A percentile compares a stretch with the other conserved stretches of the same genome.
phyloP scores from a whole-genome alignment of 2,329 filamentous ascomycete species.

The Pseudogymnoascus sp. region DNA sequence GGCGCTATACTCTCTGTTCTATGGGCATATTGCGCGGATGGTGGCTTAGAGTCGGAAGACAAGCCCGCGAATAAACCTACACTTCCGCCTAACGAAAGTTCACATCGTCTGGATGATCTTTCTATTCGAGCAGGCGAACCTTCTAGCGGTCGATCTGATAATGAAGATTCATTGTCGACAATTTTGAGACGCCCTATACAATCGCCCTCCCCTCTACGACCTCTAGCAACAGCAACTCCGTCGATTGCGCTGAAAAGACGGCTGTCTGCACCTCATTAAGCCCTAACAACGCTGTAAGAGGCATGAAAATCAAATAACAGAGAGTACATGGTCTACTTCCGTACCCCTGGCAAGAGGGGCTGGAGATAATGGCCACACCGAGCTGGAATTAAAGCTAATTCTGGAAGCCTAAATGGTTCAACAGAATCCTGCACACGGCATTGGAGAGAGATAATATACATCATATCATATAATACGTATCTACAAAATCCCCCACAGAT shows the following conservation, averaged over 20 bases:
- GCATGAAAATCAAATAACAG: background rate
- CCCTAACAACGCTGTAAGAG: too few relatives aligned
- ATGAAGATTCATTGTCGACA: background rate
- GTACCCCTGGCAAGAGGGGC: background rate
- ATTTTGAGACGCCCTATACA: background rate
- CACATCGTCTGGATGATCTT: background rate
- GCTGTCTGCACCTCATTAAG: background rate
- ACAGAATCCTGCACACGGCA: background rate
- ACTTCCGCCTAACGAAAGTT: background rate
- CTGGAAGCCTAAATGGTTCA: background rate
- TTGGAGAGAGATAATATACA: background rate
- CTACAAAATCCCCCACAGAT: background rate
- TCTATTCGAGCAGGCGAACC: background rate
- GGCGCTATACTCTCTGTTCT: conserved; percentile 48
- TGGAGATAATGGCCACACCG: background rate
- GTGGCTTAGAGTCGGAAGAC: background rate
- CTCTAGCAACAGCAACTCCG: background rate
- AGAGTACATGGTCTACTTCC: background rate
- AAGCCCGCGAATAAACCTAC: background rate
- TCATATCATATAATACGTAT: conserved; percentile 6
- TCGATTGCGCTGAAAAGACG: background rate
- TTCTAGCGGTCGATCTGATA: background rate
- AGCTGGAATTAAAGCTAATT: background rate
- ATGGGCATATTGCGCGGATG: conserved; percentile 34
- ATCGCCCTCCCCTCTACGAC: background rate